Evolutionary conservation across 75 land plant species (phyloP).

Genomic region (Gnetum montanum): DNA sequence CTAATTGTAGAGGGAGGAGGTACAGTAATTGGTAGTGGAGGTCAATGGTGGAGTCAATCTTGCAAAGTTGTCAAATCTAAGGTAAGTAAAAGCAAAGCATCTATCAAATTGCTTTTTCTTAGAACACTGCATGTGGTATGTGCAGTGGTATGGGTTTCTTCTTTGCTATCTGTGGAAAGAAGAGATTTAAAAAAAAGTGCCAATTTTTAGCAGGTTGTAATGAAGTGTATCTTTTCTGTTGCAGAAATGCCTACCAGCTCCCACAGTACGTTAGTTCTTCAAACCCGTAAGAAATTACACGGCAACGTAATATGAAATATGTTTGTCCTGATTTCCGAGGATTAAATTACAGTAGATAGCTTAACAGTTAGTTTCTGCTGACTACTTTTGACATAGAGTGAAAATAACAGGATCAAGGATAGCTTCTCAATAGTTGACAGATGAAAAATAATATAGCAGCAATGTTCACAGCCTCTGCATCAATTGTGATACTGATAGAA

Average conservation of each 20-base stretch:
- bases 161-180: neutral
- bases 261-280: neutral
- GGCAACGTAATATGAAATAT: too few species aligned
- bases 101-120: neutral
- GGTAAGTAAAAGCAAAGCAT: slow-evolving; percentile 7
- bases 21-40: slow-evolving; percentile 60
- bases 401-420: neutral
- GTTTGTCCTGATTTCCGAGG: too few species aligned
- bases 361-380: too few species aligned
- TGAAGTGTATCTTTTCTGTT: neutral
- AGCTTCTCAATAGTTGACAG: neutral
- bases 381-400: neutral
- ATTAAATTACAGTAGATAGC: too few species aligned
- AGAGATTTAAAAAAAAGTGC: neutral
- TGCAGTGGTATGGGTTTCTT: neutral
- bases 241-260: slow-evolving; percentile 4
- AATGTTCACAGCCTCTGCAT: too few species aligned
- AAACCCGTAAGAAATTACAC: too few species aligned
- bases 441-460: neutral
- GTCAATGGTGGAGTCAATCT: slow-evolving; percentile 72
- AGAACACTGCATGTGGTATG: neutral
- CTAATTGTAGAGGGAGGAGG: slow-evolving; percentile 49
- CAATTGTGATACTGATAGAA: too few species aligned
- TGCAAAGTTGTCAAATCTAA: slow-evolving; percentile 43
- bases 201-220: neutral